phyloP scores from a whole-genome alignment of 2,329 filamentous ascomycete species.

The Claviceps fusiformis region DNA sequence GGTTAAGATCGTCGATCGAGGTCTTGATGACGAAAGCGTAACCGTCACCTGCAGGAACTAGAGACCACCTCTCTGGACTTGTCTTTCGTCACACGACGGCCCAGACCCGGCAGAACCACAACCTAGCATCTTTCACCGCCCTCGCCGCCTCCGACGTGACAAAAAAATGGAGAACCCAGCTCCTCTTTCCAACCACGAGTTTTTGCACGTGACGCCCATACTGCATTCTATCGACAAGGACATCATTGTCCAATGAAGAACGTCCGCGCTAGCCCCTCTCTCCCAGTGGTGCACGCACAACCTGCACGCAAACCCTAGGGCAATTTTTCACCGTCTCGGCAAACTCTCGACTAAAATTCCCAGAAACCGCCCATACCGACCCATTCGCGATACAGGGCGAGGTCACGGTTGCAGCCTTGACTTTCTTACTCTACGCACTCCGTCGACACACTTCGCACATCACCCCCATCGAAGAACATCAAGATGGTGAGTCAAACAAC shows the following conservation, averaged over 20 bases:
- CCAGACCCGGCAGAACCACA: not conserved
- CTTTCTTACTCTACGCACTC: conserved; percentile 19
- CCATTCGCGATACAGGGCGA: conserved; percentile 21
- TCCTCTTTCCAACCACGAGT: conserved; percentile 6
- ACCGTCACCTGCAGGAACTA: not conserved
- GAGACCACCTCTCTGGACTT: not conserved
- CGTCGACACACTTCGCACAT: conserved; percentile 28
- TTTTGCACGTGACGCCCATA: conserved; percentile 12
- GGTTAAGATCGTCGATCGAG: not conserved
- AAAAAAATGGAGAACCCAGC: not conserved
- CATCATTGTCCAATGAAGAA: conserved; percentile 4
- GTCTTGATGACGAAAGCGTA: not conserved
- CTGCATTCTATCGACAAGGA: not conserved
- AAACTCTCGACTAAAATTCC: conserved; percentile 23
- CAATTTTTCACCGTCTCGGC: conserved; percentile 23
- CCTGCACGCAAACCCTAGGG: conserved; percentile 20
- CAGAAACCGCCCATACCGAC: conserved; percentile 11
- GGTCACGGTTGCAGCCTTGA: conserved; percentile 21
- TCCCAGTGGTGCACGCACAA: conserved; percentile 11
- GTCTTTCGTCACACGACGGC: not conserved
- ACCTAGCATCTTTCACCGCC: not conserved
- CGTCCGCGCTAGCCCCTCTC: not conserved
- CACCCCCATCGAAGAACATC: conserved; percentile 26
- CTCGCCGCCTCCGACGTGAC: no score
- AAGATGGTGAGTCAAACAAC: conserved; percentile 32